Percentiles rank a stretch among this genome's conserved stretches.
These are phyloP conservation scores for Uronychia binucleata DNA, from an alignment of 73 alveolate genomes.

Conservation along the genomic window DNA sequence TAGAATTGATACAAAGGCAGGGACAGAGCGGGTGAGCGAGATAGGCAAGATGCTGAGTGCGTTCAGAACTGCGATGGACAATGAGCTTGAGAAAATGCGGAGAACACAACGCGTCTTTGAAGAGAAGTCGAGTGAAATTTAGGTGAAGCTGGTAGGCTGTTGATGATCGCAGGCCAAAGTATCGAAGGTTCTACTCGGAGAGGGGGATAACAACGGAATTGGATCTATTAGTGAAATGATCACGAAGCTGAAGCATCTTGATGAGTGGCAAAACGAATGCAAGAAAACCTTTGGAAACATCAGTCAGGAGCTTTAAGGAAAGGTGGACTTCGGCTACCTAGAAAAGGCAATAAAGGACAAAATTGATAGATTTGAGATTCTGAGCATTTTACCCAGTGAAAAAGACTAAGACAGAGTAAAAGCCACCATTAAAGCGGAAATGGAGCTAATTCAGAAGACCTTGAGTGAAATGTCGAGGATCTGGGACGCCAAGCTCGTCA, in stretches of 20 bases:
- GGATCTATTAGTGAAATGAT: not conserved
- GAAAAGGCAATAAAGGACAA: not conserved
- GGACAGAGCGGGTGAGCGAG: not conserved
- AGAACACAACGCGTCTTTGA: not conserved
- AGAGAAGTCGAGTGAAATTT: not conserved
- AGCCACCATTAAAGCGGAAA: conserved; percentile 8
- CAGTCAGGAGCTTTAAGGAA: not conserved
- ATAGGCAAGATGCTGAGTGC: not conserved
- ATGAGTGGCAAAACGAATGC: not conserved
- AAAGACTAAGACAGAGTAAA: not conserved
- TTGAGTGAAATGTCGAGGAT: conserved; percentile 31
- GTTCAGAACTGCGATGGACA: not conserved
- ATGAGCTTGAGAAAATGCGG: not conserved
- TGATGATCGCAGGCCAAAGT: not conserved
- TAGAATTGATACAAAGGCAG: not conserved
- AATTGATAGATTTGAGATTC: not conserved
- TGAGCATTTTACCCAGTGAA: not conserved
- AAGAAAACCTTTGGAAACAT: not conserved
- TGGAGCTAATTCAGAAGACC: conserved; percentile 9
- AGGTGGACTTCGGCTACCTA: not conserved
- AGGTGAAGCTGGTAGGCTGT: not conserved
- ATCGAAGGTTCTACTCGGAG: not conserved
- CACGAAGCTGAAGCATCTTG: not conserved
- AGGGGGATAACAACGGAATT: not conserved
- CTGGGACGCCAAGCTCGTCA: conserved; percentile 44